These are phyloP conservation scores for Fraxinus pennsylvanica DNA, from an alignment of 257 asterid genomes.

Conservation along the genomic window DNA sequence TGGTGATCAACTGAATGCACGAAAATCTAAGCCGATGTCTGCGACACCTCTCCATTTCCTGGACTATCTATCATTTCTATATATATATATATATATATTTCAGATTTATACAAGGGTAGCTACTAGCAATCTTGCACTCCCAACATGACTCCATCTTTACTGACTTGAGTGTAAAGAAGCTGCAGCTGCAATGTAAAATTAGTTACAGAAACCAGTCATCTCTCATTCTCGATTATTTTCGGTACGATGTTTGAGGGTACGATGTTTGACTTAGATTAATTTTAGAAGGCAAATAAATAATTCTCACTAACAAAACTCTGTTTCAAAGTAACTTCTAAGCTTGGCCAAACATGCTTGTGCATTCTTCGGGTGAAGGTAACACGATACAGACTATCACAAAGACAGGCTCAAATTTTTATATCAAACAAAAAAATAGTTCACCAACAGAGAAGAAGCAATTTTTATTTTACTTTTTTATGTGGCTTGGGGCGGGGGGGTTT, in stretches of 20 bases:
- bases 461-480: too few species aligned
- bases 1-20: neutral
- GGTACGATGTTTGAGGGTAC: neutral
- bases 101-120: conserved; percentile 58
- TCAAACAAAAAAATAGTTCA: neutral
- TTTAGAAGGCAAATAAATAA: neutral
- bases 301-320: neutral
- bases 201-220: conserved; percentile 3
- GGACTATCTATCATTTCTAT: conserved; percentile 2
- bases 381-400: neutral
- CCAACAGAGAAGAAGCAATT: neutral
- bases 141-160: conserved; percentile 68
- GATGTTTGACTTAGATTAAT: neutral
- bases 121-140: conserved; percentile 19
- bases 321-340: neutral
- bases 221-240: neutral
- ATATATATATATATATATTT: conserved; percentile 33
- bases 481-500: neutral
- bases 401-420: neutral
- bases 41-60: conserved; percentile 28
- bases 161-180: conserved; percentile 58
- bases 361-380: neutral
- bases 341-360: neutral
- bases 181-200: conserved; percentile 21
- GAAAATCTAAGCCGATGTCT: conserved; percentile 18